phyloP scores from a whole-genome alignment of 495 filamentous ascomycete species.

The Jackrogersella minutella region DNA sequence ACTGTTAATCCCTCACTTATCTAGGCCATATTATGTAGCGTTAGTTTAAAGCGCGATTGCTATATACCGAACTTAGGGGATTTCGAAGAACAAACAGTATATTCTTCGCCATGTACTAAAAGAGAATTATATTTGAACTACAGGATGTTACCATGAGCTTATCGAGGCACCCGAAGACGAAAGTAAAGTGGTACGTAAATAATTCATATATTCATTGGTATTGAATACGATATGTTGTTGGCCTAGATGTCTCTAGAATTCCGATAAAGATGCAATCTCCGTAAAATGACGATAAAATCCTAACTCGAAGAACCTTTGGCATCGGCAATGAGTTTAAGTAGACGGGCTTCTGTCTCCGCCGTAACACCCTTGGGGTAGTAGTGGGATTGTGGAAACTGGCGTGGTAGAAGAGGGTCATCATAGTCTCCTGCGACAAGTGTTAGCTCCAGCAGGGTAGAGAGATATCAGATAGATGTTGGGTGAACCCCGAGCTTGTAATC shows the following conservation, averaged over 20 bases:
- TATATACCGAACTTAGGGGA: not conserved
- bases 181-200: not conserved
- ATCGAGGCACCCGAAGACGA: not conserved
- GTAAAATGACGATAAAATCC: not conserved
- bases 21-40: not conserved
- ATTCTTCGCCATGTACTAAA: not conserved
- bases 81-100: not conserved
- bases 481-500: not conserved
- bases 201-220: not conserved
- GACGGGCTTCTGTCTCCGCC: constrained; percentile 44
- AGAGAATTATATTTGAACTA: too few relatives aligned
- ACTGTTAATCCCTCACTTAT: too few relatives aligned
- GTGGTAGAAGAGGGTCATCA: constrained; percentile 52
- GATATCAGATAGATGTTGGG: not conserved
- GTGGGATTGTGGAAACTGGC: constrained; percentile 35
- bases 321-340: constrained; percentile 45
- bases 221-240: not conserved
- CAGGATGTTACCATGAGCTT: not conserved
- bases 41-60: not conserved
- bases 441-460: too few relatives aligned
- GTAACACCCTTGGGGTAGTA: constrained; percentile 48
- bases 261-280: not conserved
- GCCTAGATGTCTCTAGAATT: not conserved
- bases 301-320: constrained; percentile 38
- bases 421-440: constrained; percentile 43